These are phyloP conservation scores for Trichosporon ovoides DNA, from an alignment of 1,284 basidiomycete species.

Conservation along the genomic window DNA sequence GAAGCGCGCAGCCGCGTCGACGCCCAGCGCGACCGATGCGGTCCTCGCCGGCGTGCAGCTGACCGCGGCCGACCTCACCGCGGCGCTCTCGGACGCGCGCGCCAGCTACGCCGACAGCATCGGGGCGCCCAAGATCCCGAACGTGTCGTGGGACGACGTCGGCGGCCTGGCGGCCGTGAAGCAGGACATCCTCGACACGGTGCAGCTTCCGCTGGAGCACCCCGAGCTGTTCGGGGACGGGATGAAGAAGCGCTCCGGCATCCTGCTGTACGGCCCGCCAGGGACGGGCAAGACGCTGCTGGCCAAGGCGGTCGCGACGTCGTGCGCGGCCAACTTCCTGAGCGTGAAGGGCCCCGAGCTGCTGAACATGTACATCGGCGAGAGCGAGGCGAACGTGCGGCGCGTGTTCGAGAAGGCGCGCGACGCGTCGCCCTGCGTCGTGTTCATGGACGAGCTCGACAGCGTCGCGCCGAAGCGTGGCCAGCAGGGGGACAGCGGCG, in stretches of 20 bases:
- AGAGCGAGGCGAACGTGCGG: slow-evolving; percentile 94
- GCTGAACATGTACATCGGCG: slow-evolving; percentile 97
- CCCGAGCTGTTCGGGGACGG: slow-evolving; percentile 91
- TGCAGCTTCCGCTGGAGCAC: slow-evolving; percentile 89
- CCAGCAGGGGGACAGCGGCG: slow-evolving; percentile 88
- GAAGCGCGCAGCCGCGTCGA: slow-evolving; percentile 47
- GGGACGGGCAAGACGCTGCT: slow-evolving; percentile 91
- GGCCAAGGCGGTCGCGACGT: slow-evolving; percentile 71
- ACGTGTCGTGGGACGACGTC: slow-evolving; percentile 95
- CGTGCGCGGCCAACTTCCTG: slow-evolving; percentile 86
- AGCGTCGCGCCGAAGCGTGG: slow-evolving; percentile 94
- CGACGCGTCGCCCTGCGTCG: slow-evolving; percentile 83
- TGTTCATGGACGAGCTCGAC: slow-evolving; percentile 98
- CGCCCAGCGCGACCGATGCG: slow-evolving; percentile 17
- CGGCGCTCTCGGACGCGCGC: slow-evolving; percentile 70
- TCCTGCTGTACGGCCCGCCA: slow-evolving; percentile 76
- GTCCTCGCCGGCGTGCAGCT: slow-evolving; percentile 57
- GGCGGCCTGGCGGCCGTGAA: slow-evolving; percentile 88
- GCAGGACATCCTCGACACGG: slow-evolving; percentile 90
- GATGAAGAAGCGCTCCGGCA: slow-evolving; percentile 87
- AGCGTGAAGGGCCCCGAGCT: slow-evolving; percentile 97
- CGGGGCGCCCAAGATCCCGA: slow-evolving; percentile 93
- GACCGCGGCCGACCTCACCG: slow-evolving; percentile 64
- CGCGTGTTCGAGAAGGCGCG: slow-evolving; percentile 85
- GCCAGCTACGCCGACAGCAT: slow-evolving; percentile 84